Conservation (phyloP, 1,139 yeast species). For the Pichia cactophila region DNA sequence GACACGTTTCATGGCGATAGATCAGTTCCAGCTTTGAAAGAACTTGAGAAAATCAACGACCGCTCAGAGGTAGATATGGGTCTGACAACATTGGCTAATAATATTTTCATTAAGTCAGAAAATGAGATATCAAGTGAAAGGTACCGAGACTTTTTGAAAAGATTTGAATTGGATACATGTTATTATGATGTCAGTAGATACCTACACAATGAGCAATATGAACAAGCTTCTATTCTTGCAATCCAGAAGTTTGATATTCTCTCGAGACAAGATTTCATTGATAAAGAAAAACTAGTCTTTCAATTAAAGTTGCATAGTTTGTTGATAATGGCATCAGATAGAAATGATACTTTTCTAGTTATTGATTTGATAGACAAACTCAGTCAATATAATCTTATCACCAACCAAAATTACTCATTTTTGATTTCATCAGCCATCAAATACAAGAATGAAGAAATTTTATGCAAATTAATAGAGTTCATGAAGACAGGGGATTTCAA, state of each 20-base stretch:
- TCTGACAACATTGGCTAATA: conserved; percentile 10
- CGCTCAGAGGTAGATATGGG: neutral
- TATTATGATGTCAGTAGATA: conserved; percentile 13
- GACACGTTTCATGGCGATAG: neutral
- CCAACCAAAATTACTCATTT: neutral
- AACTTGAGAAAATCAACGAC: neutral
- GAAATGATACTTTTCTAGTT: conserved; percentile 7
- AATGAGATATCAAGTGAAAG: conserved; percentile 5
- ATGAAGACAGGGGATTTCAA: neutral
- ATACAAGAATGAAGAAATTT: conserved; percentile 2
- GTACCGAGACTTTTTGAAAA: conserved; percentile 9
- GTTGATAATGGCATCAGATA: conserved; percentile 11
- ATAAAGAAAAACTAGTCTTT: conserved; percentile 1
- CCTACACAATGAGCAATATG: conserved; percentile 13
- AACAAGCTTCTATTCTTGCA: conserved; percentile 13
- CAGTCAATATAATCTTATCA: neutral
- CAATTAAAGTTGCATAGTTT: conserved; percentile 6
- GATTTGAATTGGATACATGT: neutral
- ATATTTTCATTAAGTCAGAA: conserved; percentile 8
- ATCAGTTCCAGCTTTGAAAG: neutral
- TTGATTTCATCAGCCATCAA: conserved; percentile 11
- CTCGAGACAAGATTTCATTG: conserved; percentile 1
- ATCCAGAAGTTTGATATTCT: conserved; percentile 3
- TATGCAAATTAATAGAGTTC: neutral
- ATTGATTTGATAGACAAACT: neutral